Base-by-base conservation (phyloP, 768 basidiomycete genomes). In the Pleurotus eryngii region DNA sequence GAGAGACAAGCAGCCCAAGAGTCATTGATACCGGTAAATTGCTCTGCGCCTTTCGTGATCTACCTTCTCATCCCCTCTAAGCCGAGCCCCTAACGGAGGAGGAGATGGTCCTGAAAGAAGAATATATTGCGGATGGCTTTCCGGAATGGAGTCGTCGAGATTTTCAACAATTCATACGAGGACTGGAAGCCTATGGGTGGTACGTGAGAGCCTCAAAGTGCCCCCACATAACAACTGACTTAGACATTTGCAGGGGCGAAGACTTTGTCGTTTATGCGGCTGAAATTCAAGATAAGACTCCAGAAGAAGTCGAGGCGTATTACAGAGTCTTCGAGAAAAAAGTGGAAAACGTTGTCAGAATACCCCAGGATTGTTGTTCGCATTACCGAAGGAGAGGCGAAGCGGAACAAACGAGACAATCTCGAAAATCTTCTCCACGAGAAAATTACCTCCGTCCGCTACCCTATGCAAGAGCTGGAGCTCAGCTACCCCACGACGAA, bases 381-480 rank as follows among this genome's bases (percentile, higher is more conserved):
- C 57, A 92, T 98, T 60, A 75, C 86, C 18, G 89, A 92, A 65
- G 95, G 95, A 27, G 93, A 96, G 66, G 86, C 87, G 3, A 94
- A 93, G 67, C 90, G 95, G 30, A 88, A 87, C 67, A 92, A 92
- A 65, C 84, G 90, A 4, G 88, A 88, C 54, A 89, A 90, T 63
- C 81, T 90, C 14, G 87, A 91, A 62, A 79, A 81, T 30, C 82
- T 95, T 6, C 82, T 98, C 27, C 75, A 85, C 51, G 81, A 84
- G 66, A 98, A 98, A 70, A 90, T 98, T 64, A 76, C 76, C 18
- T 89, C 89, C 1, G 89, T 92, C 57, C 79, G 82, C 39, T 93
- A 89, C 70, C 97, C 97, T 1, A 94, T 98, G 87, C 96, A 98
- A 69, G 95, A 97, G 70, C 85, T 99, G 48, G 91, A 96, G 71